Evolutionary conservation across 768 basidiomycete species (phyloP).

Genomic region (Amanita muscaria): DNA sequence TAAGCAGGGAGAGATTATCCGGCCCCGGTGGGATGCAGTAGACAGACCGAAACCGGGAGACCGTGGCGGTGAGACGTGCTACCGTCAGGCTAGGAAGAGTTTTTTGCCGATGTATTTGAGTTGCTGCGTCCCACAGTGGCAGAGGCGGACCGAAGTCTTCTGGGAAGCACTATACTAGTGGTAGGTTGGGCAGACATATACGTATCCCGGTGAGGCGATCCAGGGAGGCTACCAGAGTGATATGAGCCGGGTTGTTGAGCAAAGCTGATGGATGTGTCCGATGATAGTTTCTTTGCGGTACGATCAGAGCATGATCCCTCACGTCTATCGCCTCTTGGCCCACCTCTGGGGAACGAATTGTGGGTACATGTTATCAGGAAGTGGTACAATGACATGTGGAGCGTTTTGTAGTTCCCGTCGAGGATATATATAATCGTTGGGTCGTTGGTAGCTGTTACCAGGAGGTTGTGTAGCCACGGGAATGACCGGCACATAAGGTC

Average conservation of each 20-base stretch:
- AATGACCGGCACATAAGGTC: slow-evolving; percentile 10
- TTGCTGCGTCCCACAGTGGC: slow-evolving; percentile 1
- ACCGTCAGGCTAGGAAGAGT: slow-evolving; percentile 1
- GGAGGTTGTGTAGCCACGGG: slow-evolving; percentile 11
- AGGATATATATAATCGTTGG: too few species aligned
- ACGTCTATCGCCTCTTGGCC: slow-evolving; percentile 11
- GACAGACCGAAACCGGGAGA: too few species aligned
- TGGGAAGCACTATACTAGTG: not conserved
- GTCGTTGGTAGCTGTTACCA: slow-evolving; percentile 3
- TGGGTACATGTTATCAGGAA: too few species aligned
- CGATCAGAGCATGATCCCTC: slow-evolving; percentile 1
- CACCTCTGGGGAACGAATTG: too few species aligned
- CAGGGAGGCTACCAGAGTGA: not conserved
- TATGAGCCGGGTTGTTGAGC: not conserved
- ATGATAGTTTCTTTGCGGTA: not conserved
- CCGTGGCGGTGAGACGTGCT: slow-evolving; percentile 1
- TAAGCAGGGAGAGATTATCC: slow-evolving; percentile 8
- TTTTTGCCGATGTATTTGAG: not conserved
- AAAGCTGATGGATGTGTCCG: not conserved
- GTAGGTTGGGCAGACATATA: not conserved
- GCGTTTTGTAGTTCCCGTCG: slow-evolving; percentile 28
- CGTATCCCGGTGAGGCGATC: slow-evolving; percentile 1
- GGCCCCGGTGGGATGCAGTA: slow-evolving; percentile 1
- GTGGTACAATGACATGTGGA: too few species aligned
- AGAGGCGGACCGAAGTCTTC: not conserved